Percentiles rank a stretch among this genome's conserved stretches.
Conservation (phyloP, 345 rosid species). For the Citrus unshiu region DNA sequence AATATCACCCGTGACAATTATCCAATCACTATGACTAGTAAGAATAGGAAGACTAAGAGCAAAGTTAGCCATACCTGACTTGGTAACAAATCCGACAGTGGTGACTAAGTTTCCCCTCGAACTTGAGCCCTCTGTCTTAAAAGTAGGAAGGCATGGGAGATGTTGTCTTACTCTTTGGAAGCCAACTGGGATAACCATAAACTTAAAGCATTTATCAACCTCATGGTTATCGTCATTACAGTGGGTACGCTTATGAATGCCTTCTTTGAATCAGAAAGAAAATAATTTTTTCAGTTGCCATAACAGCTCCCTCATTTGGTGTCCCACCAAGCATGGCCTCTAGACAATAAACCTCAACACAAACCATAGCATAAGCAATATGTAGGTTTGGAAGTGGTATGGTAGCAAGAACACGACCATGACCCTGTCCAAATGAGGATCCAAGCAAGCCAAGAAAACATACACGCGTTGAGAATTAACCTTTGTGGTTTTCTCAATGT, state of each 20-base stretch:
- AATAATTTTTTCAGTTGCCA: background rate
- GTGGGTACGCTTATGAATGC: too few species aligned
- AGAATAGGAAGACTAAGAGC: background rate
- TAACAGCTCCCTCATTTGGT: too few species aligned
- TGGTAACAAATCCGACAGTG: background rate
- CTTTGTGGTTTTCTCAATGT: background rate
- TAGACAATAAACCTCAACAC: too few species aligned
- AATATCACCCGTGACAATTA: background rate
- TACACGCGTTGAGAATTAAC: background rate
- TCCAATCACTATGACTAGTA: background rate
- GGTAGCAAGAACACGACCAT: background rate
- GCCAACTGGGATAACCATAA: background rate
- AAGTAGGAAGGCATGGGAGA: background rate
- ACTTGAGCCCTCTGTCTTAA: background rate
- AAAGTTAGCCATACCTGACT: background rate
- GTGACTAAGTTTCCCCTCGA: background rate
- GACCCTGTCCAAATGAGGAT: background rate
- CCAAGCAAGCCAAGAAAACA: background rate
- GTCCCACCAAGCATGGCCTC: too few species aligned
- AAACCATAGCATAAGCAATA: too few species aligned
- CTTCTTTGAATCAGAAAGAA: background rate
- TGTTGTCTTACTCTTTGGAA: background rate
- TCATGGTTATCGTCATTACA: too few species aligned
- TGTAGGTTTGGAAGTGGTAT: background rate
- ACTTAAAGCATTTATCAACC: background rate